Percentiles rank a stretch among this genome's conserved stretches.
Conservation (phyloP, 257 asterid genomes). For the Solanum paucissectum region DNA sequence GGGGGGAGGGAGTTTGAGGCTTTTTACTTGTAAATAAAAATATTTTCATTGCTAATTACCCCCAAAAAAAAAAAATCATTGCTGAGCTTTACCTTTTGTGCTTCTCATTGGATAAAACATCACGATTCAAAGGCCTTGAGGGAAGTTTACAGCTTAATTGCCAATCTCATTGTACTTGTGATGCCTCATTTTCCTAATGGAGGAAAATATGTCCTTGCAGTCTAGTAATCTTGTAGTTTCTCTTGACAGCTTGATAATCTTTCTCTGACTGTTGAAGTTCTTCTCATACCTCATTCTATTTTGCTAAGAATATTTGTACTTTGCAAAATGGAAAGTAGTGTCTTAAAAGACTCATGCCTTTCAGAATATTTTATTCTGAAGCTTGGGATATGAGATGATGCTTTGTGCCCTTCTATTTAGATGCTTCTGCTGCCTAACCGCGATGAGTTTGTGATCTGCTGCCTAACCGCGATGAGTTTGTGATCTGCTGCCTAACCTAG, state of each 20-base stretch:
- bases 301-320: neutral
- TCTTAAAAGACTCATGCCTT: neutral
- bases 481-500: neutral
- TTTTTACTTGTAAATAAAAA: neutral
- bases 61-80: neutral
- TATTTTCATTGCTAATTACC: neutral
- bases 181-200: neutral
- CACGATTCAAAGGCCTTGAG: neutral
- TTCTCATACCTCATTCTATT: neutral
- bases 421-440: neutral
- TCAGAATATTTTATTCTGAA: neutral
- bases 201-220: neutral
- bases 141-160: neutral
- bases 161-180: neutral
- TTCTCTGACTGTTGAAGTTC: neutral
- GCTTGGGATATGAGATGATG: neutral
- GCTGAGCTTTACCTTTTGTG: neutral
- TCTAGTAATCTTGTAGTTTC: neutral
- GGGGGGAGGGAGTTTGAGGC: neutral
- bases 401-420: neutral
- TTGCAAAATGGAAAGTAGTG: neutral
- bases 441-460: neutral
- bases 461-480: neutral
- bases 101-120: neutral
- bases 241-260: neutral